phyloP scores from a whole-genome alignment of 148 eudicot species.

The Hydrangea macrophylla region DNA sequence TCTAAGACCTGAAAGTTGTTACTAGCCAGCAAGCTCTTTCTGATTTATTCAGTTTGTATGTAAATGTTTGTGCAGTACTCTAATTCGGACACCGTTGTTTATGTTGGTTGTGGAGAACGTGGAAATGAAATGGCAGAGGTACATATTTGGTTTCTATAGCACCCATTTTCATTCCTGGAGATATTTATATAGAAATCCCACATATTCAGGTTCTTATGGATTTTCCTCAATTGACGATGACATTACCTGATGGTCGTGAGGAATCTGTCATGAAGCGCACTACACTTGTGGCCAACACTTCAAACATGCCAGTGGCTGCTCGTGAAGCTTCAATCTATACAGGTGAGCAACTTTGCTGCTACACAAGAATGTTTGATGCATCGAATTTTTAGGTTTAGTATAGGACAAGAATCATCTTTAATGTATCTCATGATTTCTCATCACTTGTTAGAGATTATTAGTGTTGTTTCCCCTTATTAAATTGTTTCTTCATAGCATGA shows the following conservation, averaged over 20 bases:
- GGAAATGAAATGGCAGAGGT: constrained; percentile 99
- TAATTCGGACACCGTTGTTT: constrained; percentile 97
- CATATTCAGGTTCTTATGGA: constrained; percentile 89
- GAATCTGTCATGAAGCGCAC: constrained; percentile 99
- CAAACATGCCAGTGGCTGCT: constrained; percentile 99
- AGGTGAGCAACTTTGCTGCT: constrained; percentile 33
- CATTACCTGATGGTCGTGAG: constrained; percentile 98
- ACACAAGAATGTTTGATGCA: not conserved
- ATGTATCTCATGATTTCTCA: constrained; percentile 3
- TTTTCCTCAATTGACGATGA: constrained; percentile 99
- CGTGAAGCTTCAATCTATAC: constrained; percentile 99
- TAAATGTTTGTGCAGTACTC: constrained; percentile 65
- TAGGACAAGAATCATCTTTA: not conserved
- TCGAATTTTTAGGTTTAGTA: constrained; percentile 31
- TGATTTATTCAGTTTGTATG: constrained; percentile 7
- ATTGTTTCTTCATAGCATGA: not conserved
- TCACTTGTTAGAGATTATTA: not conserved
- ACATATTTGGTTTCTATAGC: constrained; percentile 16
- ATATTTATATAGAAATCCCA: constrained; percentile 1
- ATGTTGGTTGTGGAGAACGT: constrained; percentile 99
- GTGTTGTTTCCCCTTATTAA: not conserved
- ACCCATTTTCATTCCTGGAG: not conserved
- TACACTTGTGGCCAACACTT: constrained; percentile 98
- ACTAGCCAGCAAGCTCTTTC: not conserved
- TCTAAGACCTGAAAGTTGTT: constrained; percentile 3